Conservation (phyloP, 352 stramenopile genomes). For the Phytophthora rubi region DNA sequence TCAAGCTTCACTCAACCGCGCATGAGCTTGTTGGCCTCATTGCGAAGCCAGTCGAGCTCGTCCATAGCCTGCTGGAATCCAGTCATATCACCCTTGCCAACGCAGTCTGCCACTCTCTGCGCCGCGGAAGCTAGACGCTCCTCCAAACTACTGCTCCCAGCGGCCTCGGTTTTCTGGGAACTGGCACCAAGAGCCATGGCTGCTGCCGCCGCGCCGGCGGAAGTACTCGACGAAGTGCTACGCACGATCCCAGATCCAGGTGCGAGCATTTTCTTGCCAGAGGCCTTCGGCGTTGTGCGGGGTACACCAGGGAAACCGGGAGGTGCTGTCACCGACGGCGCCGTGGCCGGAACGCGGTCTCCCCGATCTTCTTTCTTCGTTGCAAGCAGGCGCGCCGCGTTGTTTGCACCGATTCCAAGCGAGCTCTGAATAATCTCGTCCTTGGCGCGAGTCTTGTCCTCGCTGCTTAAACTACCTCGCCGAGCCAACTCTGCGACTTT, state of each 20-base stretch:
- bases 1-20: constrained; percentile 49
- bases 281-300: constrained; percentile 59
- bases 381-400: constrained; percentile 62
- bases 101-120: constrained; percentile 76
- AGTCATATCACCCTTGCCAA: constrained; percentile 80
- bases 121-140: constrained; percentile 71
- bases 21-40: constrained; percentile 81
- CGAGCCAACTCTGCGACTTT: constrained; percentile 84
- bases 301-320: constrained; percentile 60
- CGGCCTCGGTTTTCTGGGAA: constrained; percentile 35
- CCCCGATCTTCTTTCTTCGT: constrained; percentile 58
- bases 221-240: constrained; percentile 34
- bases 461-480: constrained; percentile 76
- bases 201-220: constrained; percentile 24
- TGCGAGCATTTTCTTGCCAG: constrained; percentile 53
- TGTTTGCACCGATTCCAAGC: constrained; percentile 72
- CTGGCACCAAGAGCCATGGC: constrained; percentile 33
- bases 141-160: constrained; percentile 49
- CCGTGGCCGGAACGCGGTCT: constrained; percentile 36
- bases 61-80: constrained; percentile 85
- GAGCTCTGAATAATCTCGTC: constrained; percentile 90
- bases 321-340: constrained; percentile 39
- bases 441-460: constrained; percentile 86
- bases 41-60: constrained; percentile 79
- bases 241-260: constrained; percentile 66